Conservation (phyloP, 768 basidiomycete species). For the Podaxis carcinomalis region DNA sequence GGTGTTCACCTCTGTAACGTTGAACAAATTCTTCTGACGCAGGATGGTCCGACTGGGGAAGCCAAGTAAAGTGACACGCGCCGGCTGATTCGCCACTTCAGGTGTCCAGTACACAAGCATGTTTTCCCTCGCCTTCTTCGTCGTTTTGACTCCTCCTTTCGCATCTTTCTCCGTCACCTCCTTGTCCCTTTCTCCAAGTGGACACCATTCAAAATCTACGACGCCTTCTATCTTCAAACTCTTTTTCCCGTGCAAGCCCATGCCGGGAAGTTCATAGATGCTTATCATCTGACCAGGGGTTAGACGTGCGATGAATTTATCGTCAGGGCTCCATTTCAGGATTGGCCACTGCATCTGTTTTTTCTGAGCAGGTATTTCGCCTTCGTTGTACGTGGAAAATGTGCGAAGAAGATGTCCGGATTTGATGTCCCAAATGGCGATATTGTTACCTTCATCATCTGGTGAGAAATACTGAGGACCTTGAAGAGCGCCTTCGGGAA, state of each 20-base stretch:
- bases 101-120: slow-evolving; percentile 98
- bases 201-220: slow-evolving; percentile 98
- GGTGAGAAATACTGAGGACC: slow-evolving; percentile 85
- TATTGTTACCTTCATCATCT: slow-evolving; percentile 94
- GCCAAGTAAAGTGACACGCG: slow-evolving; percentile 87
- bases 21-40: slow-evolving; percentile 95
- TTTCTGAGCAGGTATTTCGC: slow-evolving; percentile 53
- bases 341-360: slow-evolving; percentile 94
- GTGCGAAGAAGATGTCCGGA: slow-evolving; percentile 89
- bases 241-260: slow-evolving; percentile 95
- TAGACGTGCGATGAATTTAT: slow-evolving; percentile 88
- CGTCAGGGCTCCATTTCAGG: slow-evolving; percentile 96
- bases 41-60: slow-evolving; percentile 83
- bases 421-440: slow-evolving; percentile 99
- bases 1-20: slow-evolving; percentile 84
- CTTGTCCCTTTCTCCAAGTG: slow-evolving; percentile 83
- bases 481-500: slow-evolving; percentile 75
- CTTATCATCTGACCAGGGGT: slow-evolving; percentile 92
- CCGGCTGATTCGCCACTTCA: slow-evolving; percentile 94
- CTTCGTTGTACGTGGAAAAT: slow-evolving; percentile 65
- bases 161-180: slow-evolving; percentile 62
- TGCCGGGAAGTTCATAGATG: slow-evolving; percentile 91
- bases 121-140: slow-evolving; percentile 77
- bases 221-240: slow-evolving; percentile 97
- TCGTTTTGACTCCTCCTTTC: slow-evolving; percentile 36